Evolutionary conservation across 2,329 filamentous ascomycete species (phyloP).

Genomic region (Cladosporium halotolerans): DNA sequence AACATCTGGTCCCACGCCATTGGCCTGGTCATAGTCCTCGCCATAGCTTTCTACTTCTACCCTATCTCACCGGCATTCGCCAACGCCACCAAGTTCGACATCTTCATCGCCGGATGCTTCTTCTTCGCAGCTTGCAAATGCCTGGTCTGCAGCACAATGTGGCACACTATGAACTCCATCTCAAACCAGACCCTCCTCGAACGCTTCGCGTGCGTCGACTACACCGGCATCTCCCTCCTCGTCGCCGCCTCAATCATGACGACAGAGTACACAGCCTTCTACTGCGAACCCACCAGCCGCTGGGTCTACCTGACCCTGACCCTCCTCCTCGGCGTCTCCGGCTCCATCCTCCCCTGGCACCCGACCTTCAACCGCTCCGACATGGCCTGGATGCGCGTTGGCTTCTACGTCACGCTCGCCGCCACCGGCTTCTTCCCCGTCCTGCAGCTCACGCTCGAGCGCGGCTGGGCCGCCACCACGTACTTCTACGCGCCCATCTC

Average conservation of each 20-base stretch:
- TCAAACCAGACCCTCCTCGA: conserved; percentile 85
- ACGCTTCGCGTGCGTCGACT: conserved; percentile 95
- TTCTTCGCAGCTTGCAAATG: conserved; percentile 95
- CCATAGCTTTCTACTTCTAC: conserved; percentile 94
- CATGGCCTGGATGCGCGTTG: conserved; percentile 87
- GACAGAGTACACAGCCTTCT: conserved; percentile 97
- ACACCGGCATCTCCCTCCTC: conserved; percentile 91
- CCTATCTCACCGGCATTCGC: conserved; percentile 81
- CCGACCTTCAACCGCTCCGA: conserved; percentile 87
- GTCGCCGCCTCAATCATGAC: conserved; percentile 97
- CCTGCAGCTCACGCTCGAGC: conserved; percentile 70
- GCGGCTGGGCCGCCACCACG: conserved; percentile 72
- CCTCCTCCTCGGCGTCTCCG: conserved; percentile 71
- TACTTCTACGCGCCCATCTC: conserved; percentile 84
- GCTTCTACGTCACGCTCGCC: conserved; percentile 83
- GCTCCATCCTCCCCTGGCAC: conserved; percentile 92
- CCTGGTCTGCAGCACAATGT: conserved; percentile 87
- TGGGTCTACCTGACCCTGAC: conserved; percentile 82
- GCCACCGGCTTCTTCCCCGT: conserved; percentile 85
- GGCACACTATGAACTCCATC: conserved; percentile 98
- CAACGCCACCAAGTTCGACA: conserved; percentile 77
- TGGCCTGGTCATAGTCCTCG: conserved; percentile 78
- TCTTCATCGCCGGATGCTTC: conserved; percentile 87
- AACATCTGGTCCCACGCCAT: conserved; percentile 98
- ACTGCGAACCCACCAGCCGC: conserved; percentile 84